Base-by-base conservation (phyloP, 1,284 basidiomycete species). In the Boletus smithii region DNA sequence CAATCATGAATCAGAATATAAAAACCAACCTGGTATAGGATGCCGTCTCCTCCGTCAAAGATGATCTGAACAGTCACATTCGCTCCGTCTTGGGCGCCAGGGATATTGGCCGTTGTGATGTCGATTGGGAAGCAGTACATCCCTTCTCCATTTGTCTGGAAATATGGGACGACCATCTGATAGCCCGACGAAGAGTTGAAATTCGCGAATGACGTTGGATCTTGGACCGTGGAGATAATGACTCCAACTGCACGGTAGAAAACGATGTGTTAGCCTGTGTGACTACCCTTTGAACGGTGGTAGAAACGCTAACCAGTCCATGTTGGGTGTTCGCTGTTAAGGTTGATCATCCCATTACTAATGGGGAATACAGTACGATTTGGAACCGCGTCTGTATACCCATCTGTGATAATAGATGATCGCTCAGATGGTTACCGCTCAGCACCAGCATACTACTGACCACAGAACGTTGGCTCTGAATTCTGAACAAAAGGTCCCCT, bases 341-440 rank as follows among this genome's bases (percentile, higher is more conserved):
- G 59, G 38, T 58, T 65, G 50, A 77, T 71, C 50, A 73, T 59
- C 27, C 70, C 75, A 17, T 66, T 69, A 20, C 59, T 66, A 9
- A 87, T 63, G 6, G 85, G 82, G 68, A 83, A 86, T 2, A 70
- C 66, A 32, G 72, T 76, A 30, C 84, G 73, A 38, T 73, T 71
- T 16, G 61, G 61, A 13, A 67, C 67, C 8, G 68, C 72, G 10
- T 70, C 49, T 13, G 54, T 66, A 51, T 77, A 77, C 10, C 79
- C 79, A 44, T 76, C 79, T 80, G 46, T 6, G 26, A 27, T 23
- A 2, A 45, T 20, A 29, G 18, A 22, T 35, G 10, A 6, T 33
- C 4, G 16, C 35, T 50, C 24, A 46, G 49, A 33, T 29, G 4
- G 38, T 36, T 14, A 30, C 7, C n/a, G 14, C 17, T 30, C 29